Evolutionary conservation across 495 filamentous ascomycete species (phyloP).

Genomic region (Talaromyces proteolyticus): DNA sequence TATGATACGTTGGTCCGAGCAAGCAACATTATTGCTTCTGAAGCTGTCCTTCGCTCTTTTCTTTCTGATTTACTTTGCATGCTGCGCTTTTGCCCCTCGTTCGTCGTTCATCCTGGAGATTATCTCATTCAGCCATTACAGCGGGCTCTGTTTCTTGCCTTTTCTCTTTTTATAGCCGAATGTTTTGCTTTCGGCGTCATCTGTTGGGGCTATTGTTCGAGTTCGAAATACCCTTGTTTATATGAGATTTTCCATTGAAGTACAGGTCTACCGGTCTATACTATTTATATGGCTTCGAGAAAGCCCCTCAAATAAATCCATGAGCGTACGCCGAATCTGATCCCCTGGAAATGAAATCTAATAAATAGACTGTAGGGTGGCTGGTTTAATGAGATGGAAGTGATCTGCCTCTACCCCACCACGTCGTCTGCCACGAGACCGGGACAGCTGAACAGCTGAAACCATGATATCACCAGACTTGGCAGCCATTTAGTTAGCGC

Average conservation of each 20-base stretch:
- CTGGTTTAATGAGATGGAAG: too few relatives aligned
- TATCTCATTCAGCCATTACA: too few relatives aligned
- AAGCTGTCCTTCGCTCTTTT: background rate
- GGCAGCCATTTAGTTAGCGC: too few relatives aligned
- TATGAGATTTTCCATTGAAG: background rate
- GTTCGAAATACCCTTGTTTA: slow-evolving; percentile 6
- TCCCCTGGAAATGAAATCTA: too few relatives aligned
- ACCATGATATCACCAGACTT: background rate
- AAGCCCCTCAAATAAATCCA: too few relatives aligned
- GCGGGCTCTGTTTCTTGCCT: slow-evolving; percentile 2
- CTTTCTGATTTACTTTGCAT: background rate
- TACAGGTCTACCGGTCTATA: background rate
- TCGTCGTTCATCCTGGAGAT: too few relatives aligned
- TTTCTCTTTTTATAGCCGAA: slow-evolving; percentile 5
- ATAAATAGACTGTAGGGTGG: too few relatives aligned
- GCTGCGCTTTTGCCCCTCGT: background rate
- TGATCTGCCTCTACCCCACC: too few relatives aligned
- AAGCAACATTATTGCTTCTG: background rate
- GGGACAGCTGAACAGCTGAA: background rate
- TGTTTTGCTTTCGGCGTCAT: slow-evolving; percentile 9
- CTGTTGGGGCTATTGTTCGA: background rate
- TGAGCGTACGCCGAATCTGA: too few relatives aligned
- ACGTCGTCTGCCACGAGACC: background rate
- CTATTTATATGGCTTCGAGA: background rate
- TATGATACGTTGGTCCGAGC: too few relatives aligned